These are phyloP conservation scores for Trichomonascaceae sp. DNA, from an alignment of 1,139 yeast species.

Conservation along the genomic window DNA sequence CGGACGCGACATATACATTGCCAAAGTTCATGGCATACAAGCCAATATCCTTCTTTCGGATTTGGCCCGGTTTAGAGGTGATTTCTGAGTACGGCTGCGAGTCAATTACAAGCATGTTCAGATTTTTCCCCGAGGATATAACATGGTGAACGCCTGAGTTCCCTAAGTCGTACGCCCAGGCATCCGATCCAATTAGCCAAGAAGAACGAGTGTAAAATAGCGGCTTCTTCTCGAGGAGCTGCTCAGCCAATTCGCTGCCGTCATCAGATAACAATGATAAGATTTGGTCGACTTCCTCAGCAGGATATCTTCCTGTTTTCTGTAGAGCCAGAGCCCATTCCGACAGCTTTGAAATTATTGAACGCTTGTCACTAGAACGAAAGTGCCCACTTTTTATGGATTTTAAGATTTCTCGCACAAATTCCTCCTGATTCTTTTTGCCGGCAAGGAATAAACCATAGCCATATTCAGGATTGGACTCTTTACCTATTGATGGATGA, in stretches of 20 bases:
- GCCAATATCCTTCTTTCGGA: slow-evolving; percentile 88
- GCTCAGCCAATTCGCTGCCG: slow-evolving; percentile 38
- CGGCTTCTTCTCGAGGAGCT: slow-evolving; percentile 42
- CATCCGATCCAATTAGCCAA: slow-evolving; percentile 92
- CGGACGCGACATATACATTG: slow-evolving; percentile 85
- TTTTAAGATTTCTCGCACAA: slow-evolving; percentile 44
- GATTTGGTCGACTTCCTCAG: slow-evolving; percentile 32
- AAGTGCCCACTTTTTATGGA: slow-evolving; percentile 48
- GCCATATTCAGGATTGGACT: slow-evolving; percentile 72
- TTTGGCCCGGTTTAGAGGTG: slow-evolving; percentile 22
- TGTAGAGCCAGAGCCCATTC: slow-evolving; percentile 51
- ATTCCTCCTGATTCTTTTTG: slow-evolving; percentile 40
- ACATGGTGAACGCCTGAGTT: slow-evolving; percentile 87
- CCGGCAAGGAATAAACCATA: slow-evolving; percentile 66
- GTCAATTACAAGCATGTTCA: slow-evolving; percentile 83
- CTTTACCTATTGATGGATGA: slow-evolving; percentile 36
- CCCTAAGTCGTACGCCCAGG: slow-evolving; percentile 93
- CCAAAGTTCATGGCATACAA: slow-evolving; percentile 94
- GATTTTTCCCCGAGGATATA: slow-evolving; percentile 64
- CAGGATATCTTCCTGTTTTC: slow-evolving; percentile 20
- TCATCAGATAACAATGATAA: slow-evolving; percentile 37
- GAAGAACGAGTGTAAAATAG: slow-evolving; percentile 46
- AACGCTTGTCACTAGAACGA: slow-evolving; percentile 40
- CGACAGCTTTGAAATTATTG: slow-evolving; percentile 54
- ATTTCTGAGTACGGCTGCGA: slow-evolving; percentile 69